Evolutionary conservation across 2,329 filamentous ascomycete species (phyloP), one percentile per base, ranked within the genome.

Genomic region (Diaporthe eres): DNA sequence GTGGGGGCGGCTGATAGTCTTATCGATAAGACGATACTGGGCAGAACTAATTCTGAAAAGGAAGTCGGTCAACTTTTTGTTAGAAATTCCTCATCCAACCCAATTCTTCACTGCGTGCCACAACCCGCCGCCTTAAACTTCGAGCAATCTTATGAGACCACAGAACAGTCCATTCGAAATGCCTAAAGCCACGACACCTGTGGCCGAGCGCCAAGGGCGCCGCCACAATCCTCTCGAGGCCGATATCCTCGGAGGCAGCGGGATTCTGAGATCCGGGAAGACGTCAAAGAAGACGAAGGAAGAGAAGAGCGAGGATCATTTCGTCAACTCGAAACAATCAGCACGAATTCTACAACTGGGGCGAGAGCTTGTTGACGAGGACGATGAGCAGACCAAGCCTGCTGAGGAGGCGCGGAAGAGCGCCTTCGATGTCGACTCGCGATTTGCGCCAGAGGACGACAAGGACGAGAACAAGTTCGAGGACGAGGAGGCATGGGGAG

Each of bases 201-300:
- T 87, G 79, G 88, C 88, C 75, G 74, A 75, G 79, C 91, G 89
- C 82, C 88, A 88, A 79, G 88, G 88, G 77, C 92, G 93, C 81
- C 92, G 94, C 78, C 96, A 98, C 86, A 97, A 97, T 80, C 96
- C 96, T 55, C 93, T 99, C 76, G 94, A 96, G 80, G 94, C 98
- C 82, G 97, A 98, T 81, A 89, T 98, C 82, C 85, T 93, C 80
- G 88, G 76, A 22, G 75, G 95, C 79, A 90, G 92, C 75, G 89
- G 93, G 77, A 87, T 92, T 79, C 84, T 96, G 81, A 91, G 96
- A 86, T 67, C 76, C 37, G 76, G 63, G 22, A 77, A 75, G 60
- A 44, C 73, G 12, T 51, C 70, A 3, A 75, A 74, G 63, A 77
- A 77, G 44, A 92, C 92, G 83, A 92, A 96, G 88, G 88, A 91